Conservation (phyloP, 139 green algal genomes). For the Chlorella sp. region DNA sequence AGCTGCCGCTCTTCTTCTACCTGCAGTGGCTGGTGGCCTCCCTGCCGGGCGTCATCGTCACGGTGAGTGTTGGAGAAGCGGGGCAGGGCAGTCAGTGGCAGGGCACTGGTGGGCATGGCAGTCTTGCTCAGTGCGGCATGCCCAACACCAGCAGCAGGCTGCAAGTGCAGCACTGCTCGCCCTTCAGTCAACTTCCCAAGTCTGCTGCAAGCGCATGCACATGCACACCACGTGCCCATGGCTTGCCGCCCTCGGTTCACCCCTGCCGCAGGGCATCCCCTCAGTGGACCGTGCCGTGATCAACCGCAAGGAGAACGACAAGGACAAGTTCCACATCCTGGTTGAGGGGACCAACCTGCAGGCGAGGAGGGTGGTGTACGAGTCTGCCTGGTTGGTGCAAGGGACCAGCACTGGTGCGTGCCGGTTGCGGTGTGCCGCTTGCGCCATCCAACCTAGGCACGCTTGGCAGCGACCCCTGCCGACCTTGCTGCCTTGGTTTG, state of each 20-base stretch:
- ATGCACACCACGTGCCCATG: too few species aligned
- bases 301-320: conserved; percentile 66
- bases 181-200: not conserved
- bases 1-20: conserved; percentile 37
- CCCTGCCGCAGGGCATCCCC: conserved; percentile 75
- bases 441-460: not conserved
- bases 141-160: not conserved
- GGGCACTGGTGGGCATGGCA: not conserved
- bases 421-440: too few species aligned
- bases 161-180: not conserved
- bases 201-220: not conserved
- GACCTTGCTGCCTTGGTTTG: not conserved
- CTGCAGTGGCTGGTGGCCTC: conserved; percentile 52
- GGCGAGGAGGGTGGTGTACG: conserved; percentile 16
- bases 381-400: not conserved
- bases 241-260: not conserved
- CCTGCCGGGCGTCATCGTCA: conserved; percentile 76
- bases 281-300: conserved; percentile 93
- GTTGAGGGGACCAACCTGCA: conserved; percentile 79
- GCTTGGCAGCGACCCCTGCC: not conserved
- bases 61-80: not conserved
- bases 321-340: conserved; percentile 71
- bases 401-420: too few species aligned
- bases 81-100: not conserved
- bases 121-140: not conserved